Percentiles rank a stretch among this genome's conserved stretches.
phyloP scores from a whole-genome alignment of 768 basidiomycete species.

The Phaffia tasmanica region DNA sequence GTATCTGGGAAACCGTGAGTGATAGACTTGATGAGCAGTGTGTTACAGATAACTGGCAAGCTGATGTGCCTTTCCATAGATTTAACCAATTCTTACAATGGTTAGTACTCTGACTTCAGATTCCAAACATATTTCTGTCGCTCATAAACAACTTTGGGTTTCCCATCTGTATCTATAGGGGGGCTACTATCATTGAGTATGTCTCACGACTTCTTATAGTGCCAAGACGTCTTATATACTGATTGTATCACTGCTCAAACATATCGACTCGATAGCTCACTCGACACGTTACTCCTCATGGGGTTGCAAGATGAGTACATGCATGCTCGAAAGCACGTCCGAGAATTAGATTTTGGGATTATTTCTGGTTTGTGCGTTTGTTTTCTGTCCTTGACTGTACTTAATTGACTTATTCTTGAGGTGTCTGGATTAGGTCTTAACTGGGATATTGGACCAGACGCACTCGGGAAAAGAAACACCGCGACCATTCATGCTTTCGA shows the following conservation, averaged over 20 bases:
- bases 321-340: conserved; percentile 33
- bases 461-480: not conserved
- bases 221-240: not conserved
- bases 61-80: not conserved
- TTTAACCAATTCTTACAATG: conserved; percentile 32
- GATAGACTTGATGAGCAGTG: not conserved
- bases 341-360: conserved; percentile 32
- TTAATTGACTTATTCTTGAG: no score
- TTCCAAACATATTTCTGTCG: not conserved
- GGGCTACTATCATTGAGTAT: conserved; percentile 32
- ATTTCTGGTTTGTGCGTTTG: conserved; percentile 16
- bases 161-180: conserved; percentile 7
- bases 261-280: conserved; percentile 10
- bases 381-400: not conserved
- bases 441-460: conserved; percentile 11
- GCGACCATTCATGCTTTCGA: conserved; percentile 38
- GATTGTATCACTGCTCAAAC: not conserved
- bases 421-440: not conserved
- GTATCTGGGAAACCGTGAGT: conserved; percentile 17
- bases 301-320: conserved; percentile 32
- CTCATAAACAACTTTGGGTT: not conserved
- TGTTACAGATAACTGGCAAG: not conserved
- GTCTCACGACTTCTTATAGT: not conserved
- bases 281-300: conserved; percentile 35
- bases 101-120: not conserved